Evolutionary conservation across 352 stramenopile species (phyloP), one percentile per base, ranked within the genome.

Genomic region (Globisporangium megalacanthum): DNA sequence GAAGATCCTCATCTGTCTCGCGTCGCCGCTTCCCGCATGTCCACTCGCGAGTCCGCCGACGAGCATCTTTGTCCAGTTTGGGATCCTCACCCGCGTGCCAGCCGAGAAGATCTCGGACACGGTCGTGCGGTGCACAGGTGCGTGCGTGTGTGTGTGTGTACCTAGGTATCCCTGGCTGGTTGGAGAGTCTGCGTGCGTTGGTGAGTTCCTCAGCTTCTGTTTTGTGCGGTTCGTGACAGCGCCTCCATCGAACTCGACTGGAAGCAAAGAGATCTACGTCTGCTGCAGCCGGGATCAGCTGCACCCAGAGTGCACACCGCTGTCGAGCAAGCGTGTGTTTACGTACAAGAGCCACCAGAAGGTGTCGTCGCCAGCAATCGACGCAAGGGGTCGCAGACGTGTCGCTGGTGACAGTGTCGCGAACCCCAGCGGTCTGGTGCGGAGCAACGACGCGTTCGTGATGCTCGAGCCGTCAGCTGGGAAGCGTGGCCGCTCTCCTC

Each of bases 1-100:
- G 19, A 95, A 95, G 60, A 70, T 95, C 19, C 56, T 95, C n/a
- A 80, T 95, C 15, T 95, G 85, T 37, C 56, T 92, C 6, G 78
- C 73, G 35, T 57, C 76, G 22, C 75, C 72, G 14, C 60, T 91
- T 20, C 61, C 70, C 14, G 42, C 71, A 9, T 55, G 47, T 39
- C n/a, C 54, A 35, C 15, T 61, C 3, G 31, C 44, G 15, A 47
- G 70, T 41, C 57, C 79, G 42, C n/a, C n/a, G n/a, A 37, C 61
- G 19, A 64, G 66, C 17, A 57, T 94, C 2, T 88, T 86, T 60
- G 81, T 94, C 15, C 78, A 89, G 57, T 94, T 94, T 73, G 85
- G 84, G 19, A 45, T 54, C 25, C 14, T 52, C 8, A 68, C 59
- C 6, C 66, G 69, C 52, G 73, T 75, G 5, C 61, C 64, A 19